Base-by-base conservation (phyloP, 495 filamentous ascomycete genomes). In the Alectoria sarmentosa region DNA sequence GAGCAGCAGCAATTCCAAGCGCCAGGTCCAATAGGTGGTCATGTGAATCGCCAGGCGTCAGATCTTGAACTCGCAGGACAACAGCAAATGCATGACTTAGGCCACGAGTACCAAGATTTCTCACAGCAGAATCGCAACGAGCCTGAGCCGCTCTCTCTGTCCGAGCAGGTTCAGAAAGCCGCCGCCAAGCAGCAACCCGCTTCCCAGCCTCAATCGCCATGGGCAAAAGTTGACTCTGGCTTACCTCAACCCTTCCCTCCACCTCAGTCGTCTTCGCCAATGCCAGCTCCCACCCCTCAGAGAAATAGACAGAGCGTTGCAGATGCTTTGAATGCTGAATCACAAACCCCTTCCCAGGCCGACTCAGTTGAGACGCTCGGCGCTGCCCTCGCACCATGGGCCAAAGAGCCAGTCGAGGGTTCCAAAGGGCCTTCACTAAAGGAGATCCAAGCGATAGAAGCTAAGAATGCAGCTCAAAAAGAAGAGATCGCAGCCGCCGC, bases 391-490 rank as follows among this genome's bases (percentile, higher is more conserved):
- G 94, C 94, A 2, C 94, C 94, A 1, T 98, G 94, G 94, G 94
- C 94, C 8, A 92, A 91, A 73, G 91, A 97, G 66, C 78, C 82
- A 15, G 79, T 83, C 28, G 92, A 92, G 71, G 74, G 84, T 26
- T 84, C 89, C 37, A 97, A 90, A 77, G 91, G 90, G 0, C 94
- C 93, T 4, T 96, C 92, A 62, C 80, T 98, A 62, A 97, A 91
- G 76, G 92, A 98, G 70, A 98, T 98, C 46, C 94, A 98, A 72
- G 94, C 96, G 75, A 84, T 90, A 32, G 94, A 98, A 74, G 93
- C 94, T 42, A 88, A 88, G 69, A 94, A 90, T 71, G 93, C 92
- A n/a, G 92, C 94, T 14, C 89, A 94, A 73, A 87, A 83, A 37
- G 94, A 97, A 69, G 92, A 94, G 67, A 76, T 86, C 39, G 92